Base-by-base conservation (phyloP, 1,284 basidiomycete species). In the Cutaneotrichosporon sp. region DNA sequence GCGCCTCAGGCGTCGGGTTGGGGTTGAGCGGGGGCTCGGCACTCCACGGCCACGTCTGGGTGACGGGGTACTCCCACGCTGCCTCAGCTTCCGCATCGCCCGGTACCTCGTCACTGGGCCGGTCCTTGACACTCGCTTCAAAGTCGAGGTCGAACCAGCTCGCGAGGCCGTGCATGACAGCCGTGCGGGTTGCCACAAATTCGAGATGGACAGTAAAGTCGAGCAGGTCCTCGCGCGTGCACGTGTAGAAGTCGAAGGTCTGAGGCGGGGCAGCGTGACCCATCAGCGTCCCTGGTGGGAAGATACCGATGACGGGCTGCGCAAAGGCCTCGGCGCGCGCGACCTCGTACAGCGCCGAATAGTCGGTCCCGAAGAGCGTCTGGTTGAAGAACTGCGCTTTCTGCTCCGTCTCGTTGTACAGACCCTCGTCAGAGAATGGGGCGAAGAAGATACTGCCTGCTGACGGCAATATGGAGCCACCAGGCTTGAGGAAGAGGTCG, bases 381-480 rank as follows among this genome's bases (percentile, higher is more conserved):
- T 77, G 72, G 61, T 79, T 76, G 72, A 82, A 82, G 71, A 82
- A 82, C 56, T 76, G 73, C 1, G 78, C 79, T 74, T 84, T 84
- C 61, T 75, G 76, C 32, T 81, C 78, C 2, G 81, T 82, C 67
- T 84, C 83, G 53, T 75, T 77, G 72, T 78, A 83, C n/a, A 84
- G 73, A 0, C 72, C 77, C 65, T 82, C 80, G 65, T 84, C 83
- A 9, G 80, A 77, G 65, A 84, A 82, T 0, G 82, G 82, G 18
- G 80, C 77, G 52, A 84, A 80, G 73, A 80, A 83, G 59, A 84
- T 78, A 16, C 80, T 78, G 2, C 82, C 83, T 0, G 77, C 77
- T 0, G 79, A 81, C 0, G 83, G 83, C 18, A 82, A 75, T 9
- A 84, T 68, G 30, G 81, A 77, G 11, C 83, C 83, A 7, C 77